Percentiles rank a stretch among this genome's conserved stretches.
Evolutionary conservation across 257 asterid genomes (phyloP).

Genomic region (Phtheirospermum japonicum): DNA sequence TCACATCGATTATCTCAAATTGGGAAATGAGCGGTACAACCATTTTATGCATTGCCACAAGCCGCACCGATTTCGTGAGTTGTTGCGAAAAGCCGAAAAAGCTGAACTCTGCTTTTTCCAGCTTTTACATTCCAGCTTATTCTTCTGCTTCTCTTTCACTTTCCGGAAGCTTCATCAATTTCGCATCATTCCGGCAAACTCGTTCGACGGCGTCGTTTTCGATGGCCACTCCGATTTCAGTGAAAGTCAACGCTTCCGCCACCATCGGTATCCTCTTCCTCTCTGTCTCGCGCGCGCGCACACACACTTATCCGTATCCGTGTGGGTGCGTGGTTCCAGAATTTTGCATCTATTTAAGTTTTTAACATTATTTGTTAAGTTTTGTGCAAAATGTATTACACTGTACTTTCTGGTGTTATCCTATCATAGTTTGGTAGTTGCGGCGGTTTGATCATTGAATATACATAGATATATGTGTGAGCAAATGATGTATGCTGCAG

Average conservation of each 20-base stretch:
- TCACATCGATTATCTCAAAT: slow-evolving; percentile 13
- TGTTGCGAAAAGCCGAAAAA: slow-evolving; percentile 20
- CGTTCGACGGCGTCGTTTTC: slow-evolving; percentile 30
- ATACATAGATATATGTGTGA: no score
- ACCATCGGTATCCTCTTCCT: slow-evolving; percentile 28
- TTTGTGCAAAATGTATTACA: neutral
- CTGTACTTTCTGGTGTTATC: neutral
- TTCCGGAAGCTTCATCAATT: slow-evolving; percentile 26
- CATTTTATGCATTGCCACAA: slow-evolving; percentile 23
- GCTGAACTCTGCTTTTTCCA: slow-evolving; percentile 15
- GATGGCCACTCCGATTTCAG: slow-evolving; percentile 24
- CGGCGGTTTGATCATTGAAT: no score
- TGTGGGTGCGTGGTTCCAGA: neutral
- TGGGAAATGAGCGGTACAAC: slow-evolving; percentile 35
- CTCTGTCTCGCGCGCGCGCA: neutral
- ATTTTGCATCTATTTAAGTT: neutral
- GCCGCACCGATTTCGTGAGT: slow-evolving; percentile 18
- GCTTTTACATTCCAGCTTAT: slow-evolving; percentile 19
- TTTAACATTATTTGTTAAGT: no score
- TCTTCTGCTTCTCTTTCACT: slow-evolving; percentile 28
- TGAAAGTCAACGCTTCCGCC: slow-evolving; percentile 34
- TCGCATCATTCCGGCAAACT: slow-evolving; percentile 16
- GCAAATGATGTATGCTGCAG: no score
- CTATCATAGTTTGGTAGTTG: neutral
- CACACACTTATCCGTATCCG: neutral